Evolutionary conservation across 345 rosid species (phyloP).

Genomic region (Carallia pectinifolia): DNA sequence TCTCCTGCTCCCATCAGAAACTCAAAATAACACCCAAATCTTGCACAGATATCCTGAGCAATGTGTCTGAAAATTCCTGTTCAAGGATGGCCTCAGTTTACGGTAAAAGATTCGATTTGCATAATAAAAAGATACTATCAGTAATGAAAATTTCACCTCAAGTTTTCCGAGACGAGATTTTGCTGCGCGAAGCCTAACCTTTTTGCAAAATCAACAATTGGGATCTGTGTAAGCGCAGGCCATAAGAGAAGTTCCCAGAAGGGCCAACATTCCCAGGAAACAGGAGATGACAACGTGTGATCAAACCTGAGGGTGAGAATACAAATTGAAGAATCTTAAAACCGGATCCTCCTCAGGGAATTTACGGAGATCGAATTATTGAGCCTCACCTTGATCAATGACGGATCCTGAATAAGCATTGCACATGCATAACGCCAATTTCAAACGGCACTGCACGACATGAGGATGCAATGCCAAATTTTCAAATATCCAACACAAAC

Average conservation of each 20-base stretch:
- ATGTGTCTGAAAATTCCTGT: constrained; percentile 71
- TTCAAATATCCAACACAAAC: background rate
- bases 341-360: constrained; percentile 85
- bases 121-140: constrained; percentile 10
- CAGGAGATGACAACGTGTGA: constrained; percentile 77
- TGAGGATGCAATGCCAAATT: background rate
- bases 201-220: constrained; percentile 76
- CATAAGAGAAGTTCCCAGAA: constrained; percentile 79
- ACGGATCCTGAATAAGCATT: constrained; percentile 48
- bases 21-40: constrained; percentile 59
- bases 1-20: constrained; percentile 73
- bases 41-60: constrained; percentile 61
- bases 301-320: constrained; percentile 74
- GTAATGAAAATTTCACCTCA: background rate
- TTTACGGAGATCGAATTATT: constrained; percentile 65
- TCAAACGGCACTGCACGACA: background rate
- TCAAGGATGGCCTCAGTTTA: constrained; percentile 60
- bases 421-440: background rate
- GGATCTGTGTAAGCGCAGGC: constrained; percentile 97
- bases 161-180: constrained; percentile 4
- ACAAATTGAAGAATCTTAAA: constrained; percentile 88
- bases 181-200: constrained; percentile 47
- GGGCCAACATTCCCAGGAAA: constrained; percentile 71
- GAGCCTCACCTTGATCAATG: constrained; percentile 87
- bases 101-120: constrained; percentile 72